Conservation (phyloP, 352 stramenopile species). For the Globisporangium irregulare region DNA sequence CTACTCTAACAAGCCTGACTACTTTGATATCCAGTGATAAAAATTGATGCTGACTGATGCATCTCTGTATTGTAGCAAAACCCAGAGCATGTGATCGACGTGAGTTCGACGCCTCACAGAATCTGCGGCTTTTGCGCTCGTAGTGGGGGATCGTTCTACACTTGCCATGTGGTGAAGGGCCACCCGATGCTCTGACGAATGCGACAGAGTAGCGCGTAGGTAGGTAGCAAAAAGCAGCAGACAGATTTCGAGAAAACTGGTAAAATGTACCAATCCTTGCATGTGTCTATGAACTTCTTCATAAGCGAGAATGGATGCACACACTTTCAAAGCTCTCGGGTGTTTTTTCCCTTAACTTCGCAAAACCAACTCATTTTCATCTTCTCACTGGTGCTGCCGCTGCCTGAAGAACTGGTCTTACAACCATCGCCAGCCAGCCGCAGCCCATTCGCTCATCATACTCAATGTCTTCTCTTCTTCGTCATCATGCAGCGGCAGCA, state of each 20-base stretch:
- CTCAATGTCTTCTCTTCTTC: not conserved
- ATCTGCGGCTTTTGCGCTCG: conserved; percentile 45
- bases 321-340: not conserved
- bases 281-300: not conserved
- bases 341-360: not conserved
- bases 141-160: conserved; percentile 43
- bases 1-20: not conserved
- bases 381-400: not conserved
- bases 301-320: not conserved
- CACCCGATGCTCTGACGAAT: conserved; percentile 65
- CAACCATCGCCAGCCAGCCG: not conserved
- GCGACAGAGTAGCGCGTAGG: not conserved
- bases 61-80: conserved; percentile 36
- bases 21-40: not conserved
- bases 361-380: conserved; percentile 1
- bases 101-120: conserved; percentile 36
- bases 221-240: not conserved
- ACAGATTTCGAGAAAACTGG: not conserved
- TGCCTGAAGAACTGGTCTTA: not conserved
- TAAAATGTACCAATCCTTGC: conserved; percentile 9
- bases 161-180: conserved; percentile 71
- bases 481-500: not conserved
- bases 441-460: not conserved
- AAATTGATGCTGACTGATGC: not conserved
- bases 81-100: conserved; percentile 72